Evolutionary conservation across 2,329 filamentous ascomycete species (phyloP), one percentile per base, ranked within the genome.

Genomic region (Monosporascus cannonballus): DNA sequence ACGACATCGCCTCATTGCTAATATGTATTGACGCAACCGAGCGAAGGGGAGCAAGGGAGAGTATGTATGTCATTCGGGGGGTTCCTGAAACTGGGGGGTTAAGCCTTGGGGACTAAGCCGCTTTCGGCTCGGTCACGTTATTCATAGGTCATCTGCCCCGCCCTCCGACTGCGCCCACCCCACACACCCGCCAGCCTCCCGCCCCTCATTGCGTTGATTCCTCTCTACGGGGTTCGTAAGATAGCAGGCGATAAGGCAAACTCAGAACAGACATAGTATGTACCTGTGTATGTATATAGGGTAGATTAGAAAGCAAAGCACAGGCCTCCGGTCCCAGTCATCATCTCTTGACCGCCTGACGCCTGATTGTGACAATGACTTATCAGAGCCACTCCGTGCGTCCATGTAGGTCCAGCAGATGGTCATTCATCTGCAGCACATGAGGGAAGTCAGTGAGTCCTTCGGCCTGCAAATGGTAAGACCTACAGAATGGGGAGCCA

Each of bases 101-200:
- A 36, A 36, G 36, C 4, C 11, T 8, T 42, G 3, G 24, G n/a
- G 38, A 37, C 54, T 60, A 59, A 30, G 46, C 51, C 46, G 37
- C 18, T 56, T 56, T 54, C 38, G 50, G 54, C 27, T 54, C 51
- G 55, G 58, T 61, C 59, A 62, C 60, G 56, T 56, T 60, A 45
- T 44, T 44, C 48, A 42, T 51, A 57, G 24, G 24, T 27, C 42
- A 46, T 7, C 42, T 30, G 42, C 22, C 42, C 24, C 24, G 42
- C 41, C 41, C 4, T 18, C 14, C 14, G 20, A 25, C 20, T 4
- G 15, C 42, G 20, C 17, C 14, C 5, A 22, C 22, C 42, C 42
- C 17, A 24, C 18, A 18, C 18, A n/a, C 24, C 11, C 4, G 22
- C 15, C 24, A 24, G 11, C 24, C n/a, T 17, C 42, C 42, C 42